Base-by-base conservation (phyloP, 192 early-diverging fungal species). In the Backusella morwellensis region DNA sequence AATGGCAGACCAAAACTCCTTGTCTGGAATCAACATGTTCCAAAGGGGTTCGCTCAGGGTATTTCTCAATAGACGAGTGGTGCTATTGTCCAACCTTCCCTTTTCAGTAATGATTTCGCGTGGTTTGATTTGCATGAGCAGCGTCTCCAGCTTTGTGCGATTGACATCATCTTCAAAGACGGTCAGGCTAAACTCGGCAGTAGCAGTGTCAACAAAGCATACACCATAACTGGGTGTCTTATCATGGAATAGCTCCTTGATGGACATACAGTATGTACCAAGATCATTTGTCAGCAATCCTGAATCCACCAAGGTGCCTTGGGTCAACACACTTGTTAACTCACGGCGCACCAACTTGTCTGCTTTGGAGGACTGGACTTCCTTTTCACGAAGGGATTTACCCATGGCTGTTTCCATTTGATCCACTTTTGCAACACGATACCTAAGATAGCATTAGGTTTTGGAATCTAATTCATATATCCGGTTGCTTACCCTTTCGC, bases 341-440 rank as follows among this genome's bases (percentile, higher is more conserved):
- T 98, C 93, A 50, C 97, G 90, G 17, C 87, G 85, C 68, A 98
- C 96, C 50, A 98, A 85, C 44, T 92, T 92, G 68, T 95, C 94
- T 59, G 73, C 86, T 56, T 86, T 90, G 29, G 21, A 32, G 29
- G 19, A 50, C 77, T 84, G 3, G 35, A 6, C 74, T 1, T 78
- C 86, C 50, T 90, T 86, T 78, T 96, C 96, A 63, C 95, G 89
- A 91, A 99, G 96, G 38, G 92, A 86, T 85, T 99, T 99, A 21
- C 95, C 96, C 38, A 99, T 86, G 6, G 95, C 92, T 2, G 89
- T 96, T 82, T 99, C 98, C 90, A 97, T 94, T 83, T 99, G 98
- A 81, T 98, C 97, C 5, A 99, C 98, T 50, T 91, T 93, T 0
- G 97, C 97, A 0, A 99, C 94, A 77, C 97, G 97, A 86, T 85